Percentiles rank a stretch among this genome's conserved stretches.
Evolutionary conservation across 129 eudicot species (phyloP).

Genomic region (Mikania micrantha): DNA sequence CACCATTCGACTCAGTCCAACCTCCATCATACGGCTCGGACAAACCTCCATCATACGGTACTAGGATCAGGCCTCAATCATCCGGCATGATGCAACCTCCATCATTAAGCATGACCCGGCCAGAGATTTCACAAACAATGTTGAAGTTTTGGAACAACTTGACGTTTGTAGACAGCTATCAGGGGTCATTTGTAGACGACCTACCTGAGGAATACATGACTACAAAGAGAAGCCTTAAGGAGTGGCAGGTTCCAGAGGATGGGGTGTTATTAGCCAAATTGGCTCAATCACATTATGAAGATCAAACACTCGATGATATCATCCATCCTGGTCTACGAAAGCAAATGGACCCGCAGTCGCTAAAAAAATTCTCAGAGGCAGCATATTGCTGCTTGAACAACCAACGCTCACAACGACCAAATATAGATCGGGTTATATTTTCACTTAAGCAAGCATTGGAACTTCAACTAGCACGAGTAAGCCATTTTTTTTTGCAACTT

Average conservation of each 20-base stretch:
- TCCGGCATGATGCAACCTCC: no score
- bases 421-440: not conserved
- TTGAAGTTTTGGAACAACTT: not conserved
- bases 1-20: no score
- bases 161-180: not conserved
- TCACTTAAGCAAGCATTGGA: conserved; percentile 4
- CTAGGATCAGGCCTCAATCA: no score
- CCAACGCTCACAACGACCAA: not conserved
- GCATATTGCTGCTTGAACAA: not conserved
- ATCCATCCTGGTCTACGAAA: not conserved
- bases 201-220: no score
- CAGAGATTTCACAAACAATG: no score
- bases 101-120: no score
- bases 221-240: no score
- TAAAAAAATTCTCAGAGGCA: not conserved
- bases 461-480: not conserved
- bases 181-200: no score
- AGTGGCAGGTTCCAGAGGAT: no score
- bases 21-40: no score
- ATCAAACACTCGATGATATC: not conserved
- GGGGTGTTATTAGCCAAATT: not conserved
- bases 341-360: not conserved
- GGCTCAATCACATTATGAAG: not conserved
- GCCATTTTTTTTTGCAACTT: no score
- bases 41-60: no score